Base-by-base conservation (phyloP, 1,284 basidiomycete species). In the Earliella scabrosa region DNA sequence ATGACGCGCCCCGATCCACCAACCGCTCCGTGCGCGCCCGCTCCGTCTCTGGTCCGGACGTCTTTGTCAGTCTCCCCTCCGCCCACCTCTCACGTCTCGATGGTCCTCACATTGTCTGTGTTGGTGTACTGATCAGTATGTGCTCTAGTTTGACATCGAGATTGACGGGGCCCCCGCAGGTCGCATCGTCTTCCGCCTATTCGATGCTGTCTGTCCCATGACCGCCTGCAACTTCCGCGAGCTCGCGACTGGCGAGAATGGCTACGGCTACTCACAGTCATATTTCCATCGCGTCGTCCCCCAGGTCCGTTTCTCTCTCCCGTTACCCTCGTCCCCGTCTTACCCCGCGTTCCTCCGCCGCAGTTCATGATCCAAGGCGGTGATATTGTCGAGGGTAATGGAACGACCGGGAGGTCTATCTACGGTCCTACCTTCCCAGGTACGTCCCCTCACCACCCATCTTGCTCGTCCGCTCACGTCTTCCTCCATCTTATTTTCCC, bases 151-250 rank as follows among this genome's bases (percentile, higher is more conserved):
- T 71, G 92, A 97, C 68, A 85, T 97, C 70, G 66, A 77, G 20
- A 88, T 95, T 70, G 79, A 78, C 66, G 77, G 73, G 52, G 44
- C 73, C 14, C 66, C 77, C 0, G 71, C 79, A 1, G 93, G 92
- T 0, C 83, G 90, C 52, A 88, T 97, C 72, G 82, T 88, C 57
- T 94, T 97, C 79, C 88, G 87, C 73, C 84, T 98, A 29, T 97
- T 82, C 68, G 89, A 92, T 74, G 69, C 81, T 0, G 74, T 78
- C 36, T 85, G 87, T n/a, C 89, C 88, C 18, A 81, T 76, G 68
- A 97, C 95, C 0, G 79, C 91, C 0, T 82, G 77, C 56, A 98
- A 99, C 79, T 98, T 98, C 78, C 88, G 95, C 52, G 91, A 95
- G 68, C 86, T 98, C 23, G 91, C 90, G 63, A 92, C 92, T 0